Percentiles rank a stretch among this genome's conserved stretches.
Conservation (phyloP, 1,139 yeast genomes). For the Sugiyamaella castrensis region DNA sequence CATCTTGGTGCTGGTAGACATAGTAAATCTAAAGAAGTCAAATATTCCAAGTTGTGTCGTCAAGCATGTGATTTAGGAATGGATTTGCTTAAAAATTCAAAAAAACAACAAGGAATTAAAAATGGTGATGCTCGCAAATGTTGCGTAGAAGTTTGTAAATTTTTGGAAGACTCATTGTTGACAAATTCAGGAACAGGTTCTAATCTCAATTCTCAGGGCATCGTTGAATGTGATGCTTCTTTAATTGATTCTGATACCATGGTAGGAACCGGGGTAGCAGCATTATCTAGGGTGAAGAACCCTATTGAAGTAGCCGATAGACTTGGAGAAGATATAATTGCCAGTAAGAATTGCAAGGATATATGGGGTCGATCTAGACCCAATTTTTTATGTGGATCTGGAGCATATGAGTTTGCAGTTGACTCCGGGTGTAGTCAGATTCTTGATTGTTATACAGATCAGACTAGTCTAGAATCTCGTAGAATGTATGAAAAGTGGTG, state of each 20-base stretch:
- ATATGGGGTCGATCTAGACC: constrained; percentile 36
- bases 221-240: constrained; percentile 53
- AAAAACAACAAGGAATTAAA: not conserved
- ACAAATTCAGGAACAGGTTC: constrained; percentile 62
- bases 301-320: constrained; percentile 33
- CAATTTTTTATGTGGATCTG: constrained; percentile 36
- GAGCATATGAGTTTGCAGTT: constrained; percentile 34
- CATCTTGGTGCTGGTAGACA: constrained; percentile 41
- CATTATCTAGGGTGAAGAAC: constrained; percentile 31
- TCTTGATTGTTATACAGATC: constrained; percentile 17
- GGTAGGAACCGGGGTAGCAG: constrained; percentile 34
- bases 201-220: constrained; percentile 46
- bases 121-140: constrained; percentile 22
- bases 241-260: constrained; percentile 27
- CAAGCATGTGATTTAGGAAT: constrained; percentile 27
- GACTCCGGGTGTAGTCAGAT: constrained; percentile 15
- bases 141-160: constrained; percentile 30
- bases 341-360: constrained; percentile 13
- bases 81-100: constrained; percentile 15
- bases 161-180: constrained; percentile 45
- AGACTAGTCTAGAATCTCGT: constrained; percentile 23
- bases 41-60: constrained; percentile 25
- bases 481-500: constrained; percentile 26
- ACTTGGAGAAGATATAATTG: constrained; percentile 19
- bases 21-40: constrained; percentile 17